Evolutionary conservation across 768 basidiomycete species (phyloP).

Genomic region (Coprinopsis marcescibilis): DNA sequence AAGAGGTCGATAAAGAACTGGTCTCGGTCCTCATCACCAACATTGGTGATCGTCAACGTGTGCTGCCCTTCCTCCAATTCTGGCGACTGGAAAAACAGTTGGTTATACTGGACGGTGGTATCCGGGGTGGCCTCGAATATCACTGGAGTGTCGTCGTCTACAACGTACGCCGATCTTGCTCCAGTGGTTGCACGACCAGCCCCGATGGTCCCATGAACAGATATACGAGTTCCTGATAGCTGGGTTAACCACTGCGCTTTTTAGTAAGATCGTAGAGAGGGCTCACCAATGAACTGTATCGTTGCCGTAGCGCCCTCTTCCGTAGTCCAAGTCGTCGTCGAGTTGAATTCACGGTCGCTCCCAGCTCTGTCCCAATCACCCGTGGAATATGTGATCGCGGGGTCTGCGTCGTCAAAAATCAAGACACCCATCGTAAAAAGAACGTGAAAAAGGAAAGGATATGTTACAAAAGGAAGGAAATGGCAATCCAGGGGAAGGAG

Average conservation of each 20-base stretch:
- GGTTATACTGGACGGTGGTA: slow-evolving; percentile 6
- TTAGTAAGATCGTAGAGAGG: not conserved
- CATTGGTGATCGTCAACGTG: slow-evolving; percentile 17
- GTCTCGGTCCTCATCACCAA: not conserved
- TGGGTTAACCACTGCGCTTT: not conserved
- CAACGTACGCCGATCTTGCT: not conserved
- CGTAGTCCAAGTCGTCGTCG: slow-evolving; percentile 5
- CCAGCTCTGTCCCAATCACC: slow-evolving; percentile 6
- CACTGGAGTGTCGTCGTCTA: not conserved
- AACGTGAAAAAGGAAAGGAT: slow-evolving; percentile 1
- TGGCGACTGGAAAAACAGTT: slow-evolving; percentile 14
- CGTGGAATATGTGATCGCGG: slow-evolving; percentile 6
- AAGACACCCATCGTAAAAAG: slow-evolving; percentile 8
- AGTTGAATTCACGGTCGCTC: slow-evolving; percentile 6
- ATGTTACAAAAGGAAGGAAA: not conserved
- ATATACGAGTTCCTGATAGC: slow-evolving; percentile 2
- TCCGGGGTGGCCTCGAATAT: not conserved
- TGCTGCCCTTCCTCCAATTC: slow-evolving; percentile 14
- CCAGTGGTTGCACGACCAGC: not conserved
- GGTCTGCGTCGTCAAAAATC: slow-evolving; percentile 8
- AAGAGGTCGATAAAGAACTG: slow-evolving; percentile 10
- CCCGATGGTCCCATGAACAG: slow-evolving; percentile 6
- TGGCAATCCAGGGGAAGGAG: not conserved
- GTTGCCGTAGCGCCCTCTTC: slow-evolving; percentile 4
- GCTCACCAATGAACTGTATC: slow-evolving; percentile 5